phyloP scores from a whole-genome alignment of 176 grass and related monocot species.

The Phragmites australis region DNA sequence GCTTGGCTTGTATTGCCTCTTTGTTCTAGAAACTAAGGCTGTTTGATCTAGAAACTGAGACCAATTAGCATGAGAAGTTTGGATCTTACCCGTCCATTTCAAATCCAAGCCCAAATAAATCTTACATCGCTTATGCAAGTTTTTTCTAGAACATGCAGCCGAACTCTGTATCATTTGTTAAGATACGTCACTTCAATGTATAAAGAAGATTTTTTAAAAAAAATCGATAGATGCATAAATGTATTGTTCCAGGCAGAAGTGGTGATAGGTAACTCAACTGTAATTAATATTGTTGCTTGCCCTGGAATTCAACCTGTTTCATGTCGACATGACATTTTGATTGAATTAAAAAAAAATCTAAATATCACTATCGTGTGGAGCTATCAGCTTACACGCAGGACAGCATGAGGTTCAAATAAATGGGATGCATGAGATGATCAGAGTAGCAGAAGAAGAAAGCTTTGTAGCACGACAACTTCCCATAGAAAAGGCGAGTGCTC shows the following conservation, averaged over 20 bases:
- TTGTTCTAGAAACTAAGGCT: constrained; percentile 32
- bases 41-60: constrained; percentile 4
- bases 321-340: constrained; percentile 29
- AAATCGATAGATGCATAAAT: neutral
- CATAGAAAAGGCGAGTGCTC: constrained; percentile 39
- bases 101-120: neutral
- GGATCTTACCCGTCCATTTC: neutral
- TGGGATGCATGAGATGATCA: constrained; percentile 7
- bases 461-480: constrained; percentile 34
- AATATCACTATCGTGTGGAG: constrained; percentile 25
- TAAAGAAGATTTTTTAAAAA: too few species aligned
- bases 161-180: neutral
- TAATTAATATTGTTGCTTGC: constrained; percentile 46
- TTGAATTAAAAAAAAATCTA: neutral
- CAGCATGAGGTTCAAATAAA: constrained; percentile 15
- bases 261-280: neutral
- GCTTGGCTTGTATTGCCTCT: constrained; percentile 29
- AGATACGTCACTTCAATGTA: too few species aligned
- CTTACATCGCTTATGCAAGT: neutral
- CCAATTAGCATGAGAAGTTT: neutral
- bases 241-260: neutral
- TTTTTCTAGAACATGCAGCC: neutral
- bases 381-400: constrained; percentile 25
- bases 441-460: constrained; percentile 22
- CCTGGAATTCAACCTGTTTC: constrained; percentile 27